These are phyloP conservation scores for Diaporthe velutina DNA, from an alignment of 2,329 filamentous ascomycete species.

Conservation along the genomic window DNA sequence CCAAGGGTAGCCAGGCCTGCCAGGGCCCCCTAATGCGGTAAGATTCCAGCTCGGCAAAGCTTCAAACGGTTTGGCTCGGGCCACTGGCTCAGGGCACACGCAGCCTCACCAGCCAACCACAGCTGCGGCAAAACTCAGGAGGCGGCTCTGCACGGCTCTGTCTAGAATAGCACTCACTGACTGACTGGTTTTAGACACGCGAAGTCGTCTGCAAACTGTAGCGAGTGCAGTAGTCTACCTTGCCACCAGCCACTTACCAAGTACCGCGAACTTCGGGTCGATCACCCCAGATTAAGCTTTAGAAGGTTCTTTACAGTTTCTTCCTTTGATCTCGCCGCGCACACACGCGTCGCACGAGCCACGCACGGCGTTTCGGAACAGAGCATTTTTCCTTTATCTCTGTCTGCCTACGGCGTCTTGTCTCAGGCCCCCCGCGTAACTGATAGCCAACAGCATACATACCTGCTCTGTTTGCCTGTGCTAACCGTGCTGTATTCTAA, in stretches of 20 bases:
- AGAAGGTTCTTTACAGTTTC: slow-evolving; percentile 22
- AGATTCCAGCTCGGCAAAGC: slow-evolving; percentile 20
- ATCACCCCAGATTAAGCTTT: slow-evolving; percentile 17
- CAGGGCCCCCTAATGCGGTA: slow-evolving; percentile 9
- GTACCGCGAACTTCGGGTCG: slow-evolving; percentile 1
- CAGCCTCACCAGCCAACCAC: background rate
- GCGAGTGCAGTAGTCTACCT: background rate
- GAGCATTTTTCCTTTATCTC: too few species aligned
- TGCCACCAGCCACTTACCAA: slow-evolving; percentile 12
- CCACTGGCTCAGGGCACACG: slow-evolving; percentile 1
- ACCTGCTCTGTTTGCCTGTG: slow-evolving; percentile 11
- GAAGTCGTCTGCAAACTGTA: background rate
- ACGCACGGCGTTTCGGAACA: slow-evolving; percentile 4
- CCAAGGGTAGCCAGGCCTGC: background rate
- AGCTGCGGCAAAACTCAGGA: background rate
- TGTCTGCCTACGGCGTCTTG: background rate
- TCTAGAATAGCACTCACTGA: background rate
- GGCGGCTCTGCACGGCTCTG: slow-evolving; percentile 26
- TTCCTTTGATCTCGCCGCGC: background rate
- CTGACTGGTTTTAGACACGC: background rate
- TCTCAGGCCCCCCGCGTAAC: background rate
- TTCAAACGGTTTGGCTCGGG: slow-evolving; percentile 30
- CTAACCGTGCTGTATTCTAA: slow-evolving; percentile 12
- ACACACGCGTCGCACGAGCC: slow-evolving; percentile 18
- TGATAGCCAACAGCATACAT: background rate